Conservation (phyloP, 306 rosid genomes). For the Trichosanthes truncata region DNA sequence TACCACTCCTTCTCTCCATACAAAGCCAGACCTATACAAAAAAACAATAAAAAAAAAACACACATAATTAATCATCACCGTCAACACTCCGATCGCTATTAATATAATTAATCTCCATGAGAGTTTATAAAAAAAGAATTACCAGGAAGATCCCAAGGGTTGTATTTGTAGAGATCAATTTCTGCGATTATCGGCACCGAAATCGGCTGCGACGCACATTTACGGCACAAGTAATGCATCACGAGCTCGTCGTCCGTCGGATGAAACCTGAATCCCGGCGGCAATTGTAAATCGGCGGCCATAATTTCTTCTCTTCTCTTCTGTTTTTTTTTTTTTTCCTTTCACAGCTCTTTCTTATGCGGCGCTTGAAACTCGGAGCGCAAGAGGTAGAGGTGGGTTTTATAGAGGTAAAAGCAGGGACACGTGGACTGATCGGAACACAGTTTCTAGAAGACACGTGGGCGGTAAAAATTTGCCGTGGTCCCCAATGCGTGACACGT, state of each 20-base stretch:
- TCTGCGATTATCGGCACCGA: constrained; percentile 81
- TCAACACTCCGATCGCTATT: neutral
- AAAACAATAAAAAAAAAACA: too few species aligned
- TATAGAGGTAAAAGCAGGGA: constrained; percentile 17
- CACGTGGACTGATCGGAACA: constrained; percentile 35
- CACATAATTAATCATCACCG: too few species aligned
- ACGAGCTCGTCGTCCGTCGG: constrained; percentile 97
- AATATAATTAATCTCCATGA: neutral
- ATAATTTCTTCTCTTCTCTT: constrained; percentile 5
- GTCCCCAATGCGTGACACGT: constrained; percentile 36
- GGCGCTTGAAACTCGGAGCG: constrained; percentile 73
- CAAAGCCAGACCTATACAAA: constrained; percentile 6
- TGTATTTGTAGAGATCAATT: constrained; percentile 74
- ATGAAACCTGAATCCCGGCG: constrained; percentile 92
- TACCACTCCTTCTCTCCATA: constrained; percentile 98
- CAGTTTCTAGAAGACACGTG: constrained; percentile 65
- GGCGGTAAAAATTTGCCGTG: constrained; percentile 32
- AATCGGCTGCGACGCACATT: constrained; percentile 63
- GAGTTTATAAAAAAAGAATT: neutral
- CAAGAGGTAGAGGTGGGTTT: constrained; percentile 36
- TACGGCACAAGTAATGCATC: constrained; percentile 74
- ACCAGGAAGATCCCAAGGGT: constrained; percentile 96
- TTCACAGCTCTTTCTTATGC: constrained; percentile 1
- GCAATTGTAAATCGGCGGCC: constrained; percentile 64
- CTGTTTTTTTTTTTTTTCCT: neutral